Percentiles rank a stretch among this genome's conserved stretches.
These are phyloP conservation scores for Lactifluus echinatus DNA, from an alignment of 768 basidiomycete species.

Conservation along the genomic window DNA sequence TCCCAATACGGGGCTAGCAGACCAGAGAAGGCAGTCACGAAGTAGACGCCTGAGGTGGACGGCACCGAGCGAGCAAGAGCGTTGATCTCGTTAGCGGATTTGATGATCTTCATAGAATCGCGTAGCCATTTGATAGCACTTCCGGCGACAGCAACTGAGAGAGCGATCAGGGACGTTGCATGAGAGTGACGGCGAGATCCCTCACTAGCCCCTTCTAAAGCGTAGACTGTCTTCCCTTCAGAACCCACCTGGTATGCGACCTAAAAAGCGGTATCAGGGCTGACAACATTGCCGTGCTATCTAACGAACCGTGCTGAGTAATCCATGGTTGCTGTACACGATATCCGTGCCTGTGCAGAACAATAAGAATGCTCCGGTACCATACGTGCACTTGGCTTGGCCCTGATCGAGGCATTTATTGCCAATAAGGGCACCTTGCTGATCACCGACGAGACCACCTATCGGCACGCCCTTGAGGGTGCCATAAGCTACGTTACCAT, in stretches of 20 bases:
- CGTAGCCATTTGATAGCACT: conserved; percentile 95
- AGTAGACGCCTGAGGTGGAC: conserved; percentile 85
- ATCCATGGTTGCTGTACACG: conserved; percentile 76
- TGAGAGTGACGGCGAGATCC: conserved; percentile 5
- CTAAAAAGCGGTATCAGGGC: conserved; percentile 30
- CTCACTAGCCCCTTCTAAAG: conserved; percentile 89
- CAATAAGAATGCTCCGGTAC: conserved; percentile 92
- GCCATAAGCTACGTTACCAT: conserved; percentile 67
- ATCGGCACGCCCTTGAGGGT: conserved; percentile 70
- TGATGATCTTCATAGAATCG: conserved; percentile 81
- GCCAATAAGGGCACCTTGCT: conserved; percentile 92
- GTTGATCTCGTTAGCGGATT: conserved; percentile 77
- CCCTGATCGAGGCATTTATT: conserved; percentile 91
- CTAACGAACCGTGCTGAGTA: conserved; percentile 71
- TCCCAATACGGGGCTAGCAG: conserved; percentile 98
- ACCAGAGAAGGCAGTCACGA: conserved; percentile 95
- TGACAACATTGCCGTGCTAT: not conserved
- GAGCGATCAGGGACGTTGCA: not conserved
- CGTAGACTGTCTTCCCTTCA: conserved; percentile 73
- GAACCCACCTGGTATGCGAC: conserved; percentile 87
- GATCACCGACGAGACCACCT: conserved; percentile 93
- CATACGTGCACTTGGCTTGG: conserved; percentile 97
- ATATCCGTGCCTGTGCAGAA: conserved; percentile 90
- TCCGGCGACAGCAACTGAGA: conserved; percentile 83
- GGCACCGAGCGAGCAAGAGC: conserved; percentile 66